Evolutionary conservation across 257 asterid genomes (phyloP).

Genomic region (Asclepias syriaca): DNA sequence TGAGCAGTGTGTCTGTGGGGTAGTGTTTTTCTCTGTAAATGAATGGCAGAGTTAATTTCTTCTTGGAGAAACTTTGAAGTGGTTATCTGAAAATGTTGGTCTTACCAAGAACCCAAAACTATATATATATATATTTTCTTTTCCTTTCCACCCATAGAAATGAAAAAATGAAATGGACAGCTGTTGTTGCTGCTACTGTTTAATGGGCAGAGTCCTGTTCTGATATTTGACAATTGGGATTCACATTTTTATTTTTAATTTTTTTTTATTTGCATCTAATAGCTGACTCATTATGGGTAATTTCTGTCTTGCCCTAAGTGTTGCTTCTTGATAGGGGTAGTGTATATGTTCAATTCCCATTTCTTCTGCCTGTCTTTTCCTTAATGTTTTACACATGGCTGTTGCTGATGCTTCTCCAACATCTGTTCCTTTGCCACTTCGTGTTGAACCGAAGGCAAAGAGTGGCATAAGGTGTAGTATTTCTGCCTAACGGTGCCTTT

Average conservation of each 20-base stretch:
- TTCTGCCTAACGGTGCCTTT: neutral
- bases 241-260: neutral
- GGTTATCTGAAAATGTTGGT: neutral
- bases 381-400: constrained; percentile 62
- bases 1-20: neutral
- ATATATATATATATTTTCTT: neutral
- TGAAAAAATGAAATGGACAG: neutral
- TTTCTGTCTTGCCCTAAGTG: neutral
- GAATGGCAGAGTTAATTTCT: neutral
- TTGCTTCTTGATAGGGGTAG: neutral
- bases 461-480: constrained; percentile 73
- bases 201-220: neutral
- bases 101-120: neutral
- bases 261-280: neutral
- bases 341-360: neutral
- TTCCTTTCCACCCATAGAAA: neutral
- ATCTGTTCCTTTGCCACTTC: constrained; percentile 79
- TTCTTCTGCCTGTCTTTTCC: constrained; percentile 21
- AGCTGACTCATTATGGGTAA: neutral
- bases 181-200: neutral
- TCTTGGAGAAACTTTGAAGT: neutral
- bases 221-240: neutral
- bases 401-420: constrained; percentile 82
- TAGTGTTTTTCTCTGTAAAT: neutral
- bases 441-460: constrained; percentile 96